Percentiles rank a stretch among this genome's conserved stretches.
These are phyloP conservation scores for Suillus subluteus DNA, from an alignment of 768 basidiomycete species.

Conservation along the genomic window DNA sequence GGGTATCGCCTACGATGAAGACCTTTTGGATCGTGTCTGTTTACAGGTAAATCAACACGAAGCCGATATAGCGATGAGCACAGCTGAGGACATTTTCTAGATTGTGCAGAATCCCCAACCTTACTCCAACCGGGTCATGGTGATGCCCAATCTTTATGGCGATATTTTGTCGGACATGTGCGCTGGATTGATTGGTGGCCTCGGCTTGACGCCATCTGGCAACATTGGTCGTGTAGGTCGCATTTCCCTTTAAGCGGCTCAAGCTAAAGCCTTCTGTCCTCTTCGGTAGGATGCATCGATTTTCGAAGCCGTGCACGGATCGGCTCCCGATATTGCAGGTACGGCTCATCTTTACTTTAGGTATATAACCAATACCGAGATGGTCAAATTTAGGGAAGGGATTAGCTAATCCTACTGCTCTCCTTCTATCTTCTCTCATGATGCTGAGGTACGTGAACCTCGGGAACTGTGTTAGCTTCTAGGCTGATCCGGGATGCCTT, in stretches of 20 bases:
- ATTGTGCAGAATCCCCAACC: slow-evolving; percentile 93
- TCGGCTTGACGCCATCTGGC: slow-evolving; percentile 96
- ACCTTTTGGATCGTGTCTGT: slow-evolving; percentile 95
- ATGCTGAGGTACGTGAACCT: slow-evolving; percentile 79
- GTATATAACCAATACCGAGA: slow-evolving; percentile 11
- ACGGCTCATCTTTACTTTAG: slow-evolving; percentile 29
- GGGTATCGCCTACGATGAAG: slow-evolving; percentile 92
- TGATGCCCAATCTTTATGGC: slow-evolving; percentile 98
- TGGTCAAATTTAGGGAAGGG: slow-evolving; percentile 64
- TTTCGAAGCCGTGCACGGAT: slow-evolving; percentile 99
- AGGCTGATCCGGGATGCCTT: slow-evolving; percentile 29
- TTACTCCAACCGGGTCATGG: slow-evolving; percentile 97
- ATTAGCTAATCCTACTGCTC: slow-evolving; percentile 98
- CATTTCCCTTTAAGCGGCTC: slow-evolving; percentile 14
- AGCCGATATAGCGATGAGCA: not conserved
- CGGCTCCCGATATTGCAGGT: slow-evolving; percentile 98
- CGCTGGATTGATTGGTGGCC: slow-evolving; percentile 96
- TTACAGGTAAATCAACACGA: slow-evolving; percentile 60
- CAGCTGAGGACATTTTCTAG: slow-evolving; percentile 39
- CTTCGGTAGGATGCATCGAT: slow-evolving; percentile 87
- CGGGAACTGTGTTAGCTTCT: slow-evolving; percentile 4
- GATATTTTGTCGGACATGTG: slow-evolving; percentile 98
- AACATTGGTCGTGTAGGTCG: slow-evolving; percentile 88
- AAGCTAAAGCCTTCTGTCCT: slow-evolving; percentile 20
- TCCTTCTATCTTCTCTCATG: slow-evolving; percentile 94